Evolutionary conservation across 116 monocot genomes (phyloP), one percentile per base, ranked within the genome.

Genomic region (Iris pallida): DNA sequence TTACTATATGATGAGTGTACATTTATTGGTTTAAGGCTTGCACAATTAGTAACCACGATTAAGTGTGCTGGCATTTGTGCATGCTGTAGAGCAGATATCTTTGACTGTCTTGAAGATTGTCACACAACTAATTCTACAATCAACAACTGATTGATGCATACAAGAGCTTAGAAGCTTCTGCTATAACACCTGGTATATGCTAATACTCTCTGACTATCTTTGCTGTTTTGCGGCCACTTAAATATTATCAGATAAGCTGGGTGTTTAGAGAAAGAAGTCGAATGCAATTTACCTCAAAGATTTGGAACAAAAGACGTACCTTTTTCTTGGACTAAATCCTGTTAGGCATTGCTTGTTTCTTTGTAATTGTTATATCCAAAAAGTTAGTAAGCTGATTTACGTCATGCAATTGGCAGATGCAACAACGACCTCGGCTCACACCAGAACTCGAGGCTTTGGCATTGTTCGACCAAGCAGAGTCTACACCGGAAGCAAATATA

Each of bases 361-460:
- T 61, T 61, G 14, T 42, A 20, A 12, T 0, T 7, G 19, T 41
- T 14, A 11, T 53, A 53, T 41, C 19, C 64, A 44, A 47, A 11
- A 48, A 9, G 18, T 48, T 19, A n/a, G 2, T 47, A 17, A 47
- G 5, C 46, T 64, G 17, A 47, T 18, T 10, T 9, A 41, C 15
- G 15, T 55, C 0, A 47, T 11, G 30, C 20, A 8, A 14, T 20
- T 84, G 18, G 59, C 76, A 93, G 98, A 79, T 58, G 80, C 77
- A 81, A 54, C 82, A 84, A 60, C 80, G 92, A 7, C 89, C 96
- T 13, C 65, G 73, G 51, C 79, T 97, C 16, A 76, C 92, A 42
- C 65, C 69, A 7, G 83, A 85, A 64, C 62, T 97, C 47, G 88
- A 88, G 45, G 70, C 68, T n/a, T 48, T 90, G 7, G 68, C 65